Percentiles rank a stretch among this genome's conserved stretches.
phyloP scores from a whole-genome alignment of 805 yeast species.

The Barnettozyma siamensis region DNA sequence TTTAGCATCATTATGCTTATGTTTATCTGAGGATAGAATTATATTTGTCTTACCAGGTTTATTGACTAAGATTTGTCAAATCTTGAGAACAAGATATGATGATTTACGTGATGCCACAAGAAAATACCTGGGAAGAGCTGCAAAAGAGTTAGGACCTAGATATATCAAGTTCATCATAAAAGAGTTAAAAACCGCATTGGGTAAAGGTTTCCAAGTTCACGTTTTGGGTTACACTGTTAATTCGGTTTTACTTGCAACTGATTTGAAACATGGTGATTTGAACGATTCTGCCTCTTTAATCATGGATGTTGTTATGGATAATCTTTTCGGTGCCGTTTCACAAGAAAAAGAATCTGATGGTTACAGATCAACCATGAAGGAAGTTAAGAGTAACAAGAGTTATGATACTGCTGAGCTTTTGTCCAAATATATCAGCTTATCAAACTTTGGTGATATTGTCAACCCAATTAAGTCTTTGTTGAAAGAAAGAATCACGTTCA shows the following conservation, averaged over 20 bases:
- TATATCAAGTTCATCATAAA: slow-evolving; percentile 70
- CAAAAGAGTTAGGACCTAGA: slow-evolving; percentile 59
- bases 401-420: slow-evolving; percentile 80
- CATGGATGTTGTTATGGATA: slow-evolving; percentile 80
- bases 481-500: slow-evolving; percentile 57
- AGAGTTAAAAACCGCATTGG: slow-evolving; percentile 73
- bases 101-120: slow-evolving; percentile 85
- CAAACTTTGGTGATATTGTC: slow-evolving; percentile 50
- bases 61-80: slow-evolving; percentile 82
- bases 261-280: slow-evolving; percentile 62
- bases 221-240: slow-evolving; percentile 87
- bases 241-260: slow-evolving; percentile 53
- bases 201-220: slow-evolving; percentile 90
- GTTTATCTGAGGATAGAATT: slow-evolving; percentile 52
- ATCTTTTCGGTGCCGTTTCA: slow-evolving; percentile 85
- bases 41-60: slow-evolving; percentile 69
- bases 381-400: slow-evolving; percentile 84
- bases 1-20: slow-evolving; percentile 56
- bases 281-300: slow-evolving; percentile 59
- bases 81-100: slow-evolving; percentile 77
- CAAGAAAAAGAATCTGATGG: slow-evolving; percentile 94
- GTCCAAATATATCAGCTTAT: slow-evolving; percentile 55
- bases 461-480: slow-evolving; percentile 64
- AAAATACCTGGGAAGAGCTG: slow-evolving; percentile 62
- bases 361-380: slow-evolving; percentile 78